Evolutionary conservation across 371 early-diverging fungal species (phyloP), one percentile per base, ranked within the genome.

Genomic region (Cladochytrium tenue): DNA sequence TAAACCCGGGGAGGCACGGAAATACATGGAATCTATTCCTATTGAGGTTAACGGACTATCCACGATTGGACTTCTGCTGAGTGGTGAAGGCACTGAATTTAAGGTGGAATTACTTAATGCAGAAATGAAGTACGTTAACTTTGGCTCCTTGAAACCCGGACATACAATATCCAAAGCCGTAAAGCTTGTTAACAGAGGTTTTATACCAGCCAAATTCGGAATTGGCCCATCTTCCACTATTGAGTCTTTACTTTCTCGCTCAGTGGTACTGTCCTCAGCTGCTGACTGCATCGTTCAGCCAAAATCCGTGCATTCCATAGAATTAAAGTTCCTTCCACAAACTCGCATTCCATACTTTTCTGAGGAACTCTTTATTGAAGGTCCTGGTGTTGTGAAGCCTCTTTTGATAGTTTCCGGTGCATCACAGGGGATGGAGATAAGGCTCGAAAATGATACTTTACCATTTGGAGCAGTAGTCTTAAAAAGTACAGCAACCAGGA

Each of bases 381-480:
- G 67, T 1, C 68, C 68, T 3, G 83, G 83, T 0, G 64, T 71
- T 27, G 67, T 70, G 0, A 62, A 63, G 50, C 76, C 76, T 23
- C 66, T 85, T 23, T 72, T 73, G 13, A 34, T 73, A n/a, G 65
- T 85, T 2, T 63, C 72, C 2, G 86, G 84, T 17, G 80, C 78
- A 13, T 81, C 82, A 53, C 81, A 81, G 69, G 86, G 86, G 5
- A 81, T 79, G 30, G 86, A 83, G 32, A 76, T 85, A 7, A 69
- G 64, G 32, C 61, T 85, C 0, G 86, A 84, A 58, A 83, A 77
- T 33, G 80, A 79, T 52, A 78, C 75, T 23, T 59, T 85, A 26
- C 79, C 83, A 5, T 84, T 85, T 62, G 84, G 86, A 15, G 81
- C 84, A 1, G 82, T 85, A 26, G 81, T 82, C 2, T 73, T 73